Conservation (phyloP, 352 stramenopile species). For the Globisporangium nagaii region DNA sequence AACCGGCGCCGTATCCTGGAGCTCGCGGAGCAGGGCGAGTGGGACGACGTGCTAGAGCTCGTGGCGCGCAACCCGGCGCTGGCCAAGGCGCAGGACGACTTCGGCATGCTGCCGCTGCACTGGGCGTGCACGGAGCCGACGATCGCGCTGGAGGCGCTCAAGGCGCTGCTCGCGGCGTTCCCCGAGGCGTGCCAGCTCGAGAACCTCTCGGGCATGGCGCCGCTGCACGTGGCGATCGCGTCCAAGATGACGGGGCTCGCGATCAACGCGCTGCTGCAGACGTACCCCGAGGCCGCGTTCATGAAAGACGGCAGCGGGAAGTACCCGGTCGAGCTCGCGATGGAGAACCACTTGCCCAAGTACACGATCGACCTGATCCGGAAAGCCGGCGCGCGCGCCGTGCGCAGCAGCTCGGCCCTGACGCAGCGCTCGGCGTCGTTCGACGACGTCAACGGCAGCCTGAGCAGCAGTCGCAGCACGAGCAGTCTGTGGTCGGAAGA, state of each 20-base stretch:
- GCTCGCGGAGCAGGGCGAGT: slow-evolving; percentile 65
- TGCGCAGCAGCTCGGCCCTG: slow-evolving; percentile 25
- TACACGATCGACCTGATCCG: slow-evolving; percentile 70
- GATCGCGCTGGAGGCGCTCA: slow-evolving; percentile 40
- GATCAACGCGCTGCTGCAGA: slow-evolving; percentile 45
- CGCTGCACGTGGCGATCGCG: slow-evolving; percentile 75
- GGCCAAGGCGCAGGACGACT: slow-evolving; percentile 69
- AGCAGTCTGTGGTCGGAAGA: not conserved
- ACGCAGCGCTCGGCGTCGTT: slow-evolving; percentile 31
- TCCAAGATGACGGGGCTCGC: slow-evolving; percentile 56
- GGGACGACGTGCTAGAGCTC: slow-evolving; percentile 41
- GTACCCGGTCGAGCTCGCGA: slow-evolving; percentile 62
- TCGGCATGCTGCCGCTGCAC: slow-evolving; percentile 80
- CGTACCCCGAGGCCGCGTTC: slow-evolving; percentile 23
- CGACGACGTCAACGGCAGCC: slow-evolving; percentile 19
- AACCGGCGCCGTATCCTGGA: slow-evolving; percentile 40
- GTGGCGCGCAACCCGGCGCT: slow-evolving; percentile 30
- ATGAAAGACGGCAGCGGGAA: slow-evolving; percentile 45
- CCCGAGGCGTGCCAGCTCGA: slow-evolving; percentile 49
- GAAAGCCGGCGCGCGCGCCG: slow-evolving; percentile 37
- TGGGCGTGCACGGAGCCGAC: slow-evolving; percentile 71
- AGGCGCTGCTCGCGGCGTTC: slow-evolving; percentile 42
- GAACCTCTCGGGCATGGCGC: slow-evolving; percentile 77
- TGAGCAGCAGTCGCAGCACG: too few species aligned
- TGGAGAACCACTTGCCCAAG: slow-evolving; percentile 52